Evolutionary conservation across 1,284 basidiomycete species (phyloP), one percentile per base, ranked within the genome.

Genomic region (Fomitopsis palustris): DNA sequence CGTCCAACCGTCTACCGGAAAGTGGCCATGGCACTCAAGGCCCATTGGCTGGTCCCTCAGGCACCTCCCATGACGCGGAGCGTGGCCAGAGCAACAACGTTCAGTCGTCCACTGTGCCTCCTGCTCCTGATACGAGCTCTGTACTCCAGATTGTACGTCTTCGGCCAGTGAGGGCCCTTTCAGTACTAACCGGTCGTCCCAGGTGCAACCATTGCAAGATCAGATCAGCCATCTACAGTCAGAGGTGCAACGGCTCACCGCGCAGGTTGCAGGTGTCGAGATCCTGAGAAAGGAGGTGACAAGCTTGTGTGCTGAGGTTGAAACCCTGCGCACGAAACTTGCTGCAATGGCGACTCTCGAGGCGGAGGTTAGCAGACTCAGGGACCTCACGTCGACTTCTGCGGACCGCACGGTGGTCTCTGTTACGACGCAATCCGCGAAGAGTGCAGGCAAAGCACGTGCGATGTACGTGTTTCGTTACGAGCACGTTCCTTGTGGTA

Each of bases 181-280:
- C 7, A 54, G 57, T 52, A 1, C 14, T 54, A 47, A 64, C 53
- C 29, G 42, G 31, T 29, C 19, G 54, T 54, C 52, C 17, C 62
- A 87, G 85, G 66, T 87, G 49, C 76, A 74, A 51, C 85, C 88
- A 10, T 68, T 90, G 19, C 76, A 81, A 63, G 74, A 78, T 29
- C 81, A 83, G 67, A 70, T 85, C 23, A 66, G 78, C 59, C 67
- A 73, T 0, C 69, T 74, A 29, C 71, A 72, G 57, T 51, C 61
- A 8, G 72, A 75, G 59, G 54, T 74, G 33, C 64, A 72, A 56
- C 68, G 66, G 43, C 67, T 67, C 54, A 60, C 66, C 29, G 59
- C 42, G 7, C 65, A 81, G 37, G 73, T 76, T 67, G 68, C 72
- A 43, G 77, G 83, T 59, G 37, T 70, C 17, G 56, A 43, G 29